These are phyloP conservation scores for Sclerotinia borealis DNA, from an alignment of 2,329 filamentous ascomycete genomes.

Conservation along the genomic window DNA sequence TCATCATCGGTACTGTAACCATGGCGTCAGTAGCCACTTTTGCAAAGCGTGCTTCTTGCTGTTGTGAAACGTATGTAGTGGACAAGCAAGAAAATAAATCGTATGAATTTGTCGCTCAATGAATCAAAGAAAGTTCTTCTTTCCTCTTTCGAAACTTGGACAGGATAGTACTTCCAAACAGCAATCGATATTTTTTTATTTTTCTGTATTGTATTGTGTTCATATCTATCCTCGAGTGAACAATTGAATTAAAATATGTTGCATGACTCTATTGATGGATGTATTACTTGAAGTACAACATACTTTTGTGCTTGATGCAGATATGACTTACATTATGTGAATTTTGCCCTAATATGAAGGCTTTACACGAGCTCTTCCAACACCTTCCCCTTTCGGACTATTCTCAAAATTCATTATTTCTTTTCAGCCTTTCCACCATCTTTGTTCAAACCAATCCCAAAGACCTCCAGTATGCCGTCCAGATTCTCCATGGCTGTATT, in stretches of 20 bases:
- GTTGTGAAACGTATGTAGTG: background rate
- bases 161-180: too few species aligned
- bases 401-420: background rate
- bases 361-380: background rate
- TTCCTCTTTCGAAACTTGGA: too few species aligned
- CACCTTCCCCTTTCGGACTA: background rate
- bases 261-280: too few species aligned
- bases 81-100: too few species aligned
- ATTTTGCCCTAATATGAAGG: background rate
- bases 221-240: too few species aligned
- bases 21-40: background rate
- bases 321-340: background rate
- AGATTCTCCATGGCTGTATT: background rate
- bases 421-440: background rate
- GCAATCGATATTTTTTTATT: too few species aligned
- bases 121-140: too few species aligned
- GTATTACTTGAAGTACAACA: too few species aligned
- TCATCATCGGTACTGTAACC: background rate
- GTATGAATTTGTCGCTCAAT: too few species aligned
- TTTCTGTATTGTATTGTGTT: too few species aligned
- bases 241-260: too few species aligned
- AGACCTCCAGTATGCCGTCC: background rate
- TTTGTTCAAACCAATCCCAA: background rate
- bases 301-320: background rate
- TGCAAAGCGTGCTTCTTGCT: background rate